phyloP scores from a whole-genome alignment of 371 early-diverging fungal genomes.

The Mortierella sp. region DNA sequence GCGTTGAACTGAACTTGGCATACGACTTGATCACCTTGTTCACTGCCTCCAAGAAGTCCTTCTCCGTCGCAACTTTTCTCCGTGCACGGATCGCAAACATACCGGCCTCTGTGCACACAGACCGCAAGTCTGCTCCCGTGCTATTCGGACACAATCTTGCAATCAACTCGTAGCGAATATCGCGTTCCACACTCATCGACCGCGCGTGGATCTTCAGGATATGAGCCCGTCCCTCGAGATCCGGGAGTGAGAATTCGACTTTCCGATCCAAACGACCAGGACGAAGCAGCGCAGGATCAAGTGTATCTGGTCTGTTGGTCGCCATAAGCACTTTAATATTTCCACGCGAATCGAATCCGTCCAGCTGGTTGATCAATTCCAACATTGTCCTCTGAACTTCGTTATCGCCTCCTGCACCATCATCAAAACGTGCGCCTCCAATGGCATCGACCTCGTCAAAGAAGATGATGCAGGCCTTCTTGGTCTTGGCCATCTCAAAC shows the following conservation, averaged over 20 bases:
- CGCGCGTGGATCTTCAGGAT: conserved; percentile 99
- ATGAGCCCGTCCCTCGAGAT: conserved; percentile 96
- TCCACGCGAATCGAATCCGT: conserved; percentile 99
- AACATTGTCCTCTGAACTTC: conserved; percentile 99
- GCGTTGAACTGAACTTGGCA: conserved; percentile 97
- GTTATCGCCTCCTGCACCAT: conserved; percentile 98
- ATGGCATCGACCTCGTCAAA: conserved; percentile 99
- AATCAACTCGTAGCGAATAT: conserved; percentile 98
- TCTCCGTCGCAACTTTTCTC: conserved; percentile 99
- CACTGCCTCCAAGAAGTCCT: conserved; percentile 99
- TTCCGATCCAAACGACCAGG: conserved; percentile 99
- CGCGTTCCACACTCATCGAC: conserved; percentile 98
- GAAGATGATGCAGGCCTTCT: conserved; percentile 99
- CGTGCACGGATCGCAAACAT: conserved; percentile 99
- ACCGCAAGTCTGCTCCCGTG: conserved; percentile 97
- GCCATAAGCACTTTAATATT: conserved; percentile 99
- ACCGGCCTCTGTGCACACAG: conserved; percentile 99
- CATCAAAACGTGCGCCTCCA: conserved; percentile 98
- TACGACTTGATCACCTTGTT: conserved; percentile 99
- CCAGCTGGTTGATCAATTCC: conserved; percentile 99
- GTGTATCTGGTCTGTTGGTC: conserved; percentile 99
- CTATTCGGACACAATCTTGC: conserved; percentile 98
- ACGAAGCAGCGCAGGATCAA: conserved; percentile 99
- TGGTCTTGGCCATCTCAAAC: conserved; percentile 99
- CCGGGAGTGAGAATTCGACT: conserved; percentile 99